phyloP scores from a whole-genome alignment of 164 flowering plant species.

The Santalum album region DNA sequence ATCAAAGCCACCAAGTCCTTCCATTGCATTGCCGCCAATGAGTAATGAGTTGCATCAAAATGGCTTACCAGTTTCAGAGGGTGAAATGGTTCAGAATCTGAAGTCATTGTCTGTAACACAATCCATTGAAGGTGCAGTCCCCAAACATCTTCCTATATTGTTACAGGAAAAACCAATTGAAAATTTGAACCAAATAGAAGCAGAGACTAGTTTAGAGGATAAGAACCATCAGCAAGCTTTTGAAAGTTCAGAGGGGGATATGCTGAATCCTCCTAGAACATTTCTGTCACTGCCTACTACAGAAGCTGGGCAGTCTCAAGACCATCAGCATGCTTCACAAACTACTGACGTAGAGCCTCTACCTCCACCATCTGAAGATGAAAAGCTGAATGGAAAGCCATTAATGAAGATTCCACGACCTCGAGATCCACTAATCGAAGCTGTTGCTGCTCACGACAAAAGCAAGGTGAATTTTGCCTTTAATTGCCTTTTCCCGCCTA shows the following conservation, averaged over 20 bases:
- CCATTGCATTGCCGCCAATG: slow-evolving; percentile 8
- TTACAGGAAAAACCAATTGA: background rate
- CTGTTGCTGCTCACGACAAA: slow-evolving; percentile 79
- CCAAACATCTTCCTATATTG: background rate
- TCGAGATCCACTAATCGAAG: slow-evolving; percentile 77
- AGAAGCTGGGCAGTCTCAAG: slow-evolving; percentile 13
- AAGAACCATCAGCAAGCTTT: slow-evolving; percentile 10
- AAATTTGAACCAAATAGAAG: background rate
- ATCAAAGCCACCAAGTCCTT: slow-evolving; percentile 12
- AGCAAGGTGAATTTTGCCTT: slow-evolving; percentile 47
- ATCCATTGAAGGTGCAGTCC: background rate
- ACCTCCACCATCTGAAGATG: slow-evolving; percentile 24
- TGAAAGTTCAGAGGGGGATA: slow-evolving; percentile 14
- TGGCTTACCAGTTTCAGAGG: slow-evolving; percentile 15
- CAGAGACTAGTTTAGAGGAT: slow-evolving; percentile 17
- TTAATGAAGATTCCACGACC: slow-evolving; percentile 46
- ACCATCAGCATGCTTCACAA: slow-evolving; percentile 5
- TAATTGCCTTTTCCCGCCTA: background rate
- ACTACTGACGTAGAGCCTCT: slow-evolving; percentile 14
- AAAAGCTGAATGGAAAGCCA: slow-evolving; percentile 27
- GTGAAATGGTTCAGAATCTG: slow-evolving; percentile 15
- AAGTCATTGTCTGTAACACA: slow-evolving; percentile 4
- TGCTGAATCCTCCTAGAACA: slow-evolving; percentile 8
- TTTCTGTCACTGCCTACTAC: slow-evolving; percentile 8
- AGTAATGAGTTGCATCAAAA: slow-evolving; percentile 14